phyloP scores from a whole-genome alignment of 73 alveolate species.

The Paramecium sexaurelia region DNA sequence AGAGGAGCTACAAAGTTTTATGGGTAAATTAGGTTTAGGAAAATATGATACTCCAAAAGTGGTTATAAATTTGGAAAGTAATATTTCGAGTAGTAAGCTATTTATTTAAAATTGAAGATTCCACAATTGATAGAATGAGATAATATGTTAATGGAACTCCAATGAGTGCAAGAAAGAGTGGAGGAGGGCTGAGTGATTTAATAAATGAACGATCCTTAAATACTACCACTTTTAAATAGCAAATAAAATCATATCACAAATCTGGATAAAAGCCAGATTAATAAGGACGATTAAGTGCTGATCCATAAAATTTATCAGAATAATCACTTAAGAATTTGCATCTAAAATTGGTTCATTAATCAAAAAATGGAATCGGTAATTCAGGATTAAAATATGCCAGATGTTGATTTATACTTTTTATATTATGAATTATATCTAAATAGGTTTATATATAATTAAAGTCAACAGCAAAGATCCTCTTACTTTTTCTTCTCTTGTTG shows the following conservation, averaged over 20 bases:
- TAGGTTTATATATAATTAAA: not conserved
- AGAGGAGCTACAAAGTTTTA: constrained; percentile 22
- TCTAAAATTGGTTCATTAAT: constrained; percentile 36
- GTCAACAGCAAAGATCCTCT: constrained; percentile 35
- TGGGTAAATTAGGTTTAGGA: constrained; percentile 54
- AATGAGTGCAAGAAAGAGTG: constrained; percentile 38
- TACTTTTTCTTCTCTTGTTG: not conserved
- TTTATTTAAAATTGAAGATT: not conserved
- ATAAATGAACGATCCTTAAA: not conserved
- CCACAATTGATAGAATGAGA: constrained; percentile 27
- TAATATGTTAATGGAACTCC: constrained; percentile 30
- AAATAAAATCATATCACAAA: constrained; percentile 21
- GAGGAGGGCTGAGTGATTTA: constrained; percentile 36
- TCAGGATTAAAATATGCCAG: not conserved
- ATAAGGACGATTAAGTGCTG: not conserved
- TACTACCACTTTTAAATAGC: constrained; percentile 8
- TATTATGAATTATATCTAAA: not conserved
- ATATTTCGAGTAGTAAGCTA: not conserved
- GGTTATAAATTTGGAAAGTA: not conserved
- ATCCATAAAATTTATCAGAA: not conserved
- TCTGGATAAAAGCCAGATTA: not conserved
- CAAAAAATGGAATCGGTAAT: not conserved
- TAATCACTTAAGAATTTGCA: constrained; percentile 28
- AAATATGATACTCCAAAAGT: constrained; percentile 29
- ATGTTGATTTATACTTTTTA: not conserved